Conservation (phyloP, 306 rosid species). For the Vigna unguiculata region DNA sequence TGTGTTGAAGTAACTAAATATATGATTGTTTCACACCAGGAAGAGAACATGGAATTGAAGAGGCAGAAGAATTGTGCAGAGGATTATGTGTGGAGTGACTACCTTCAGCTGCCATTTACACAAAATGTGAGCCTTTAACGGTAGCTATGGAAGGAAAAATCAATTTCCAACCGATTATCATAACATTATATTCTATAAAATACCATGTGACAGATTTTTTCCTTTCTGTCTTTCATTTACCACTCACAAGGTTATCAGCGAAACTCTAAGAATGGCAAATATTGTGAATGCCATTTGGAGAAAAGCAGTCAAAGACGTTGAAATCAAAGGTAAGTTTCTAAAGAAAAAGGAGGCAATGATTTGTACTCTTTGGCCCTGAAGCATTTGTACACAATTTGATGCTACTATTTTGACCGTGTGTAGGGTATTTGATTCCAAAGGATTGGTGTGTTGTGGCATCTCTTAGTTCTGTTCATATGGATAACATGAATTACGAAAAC, state of each 20-base stretch:
- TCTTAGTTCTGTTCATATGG: constrained; percentile 84
- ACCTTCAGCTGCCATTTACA: constrained; percentile 78
- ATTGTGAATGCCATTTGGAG: constrained; percentile 96
- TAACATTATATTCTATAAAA: neutral
- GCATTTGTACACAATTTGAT: neutral
- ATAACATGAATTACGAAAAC: constrained; percentile 63
- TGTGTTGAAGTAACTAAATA: neutral
- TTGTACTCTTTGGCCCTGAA: neutral
- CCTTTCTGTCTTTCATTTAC: constrained; percentile 18
- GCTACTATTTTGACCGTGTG: neutral
- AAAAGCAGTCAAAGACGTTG: constrained; percentile 76
- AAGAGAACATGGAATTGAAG: constrained; percentile 85
- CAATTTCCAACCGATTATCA: neutral
- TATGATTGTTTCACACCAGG: constrained; percentile 53
- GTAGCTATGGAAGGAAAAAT: neutral
- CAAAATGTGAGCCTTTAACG: constrained; percentile 69
- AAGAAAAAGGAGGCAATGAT: neutral
- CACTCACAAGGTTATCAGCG: constrained; percentile 72
- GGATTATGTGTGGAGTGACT: constrained; percentile 76
- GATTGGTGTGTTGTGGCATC: constrained; percentile 83
- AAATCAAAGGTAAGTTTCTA: constrained; percentile 64
- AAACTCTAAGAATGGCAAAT: constrained; percentile 92
- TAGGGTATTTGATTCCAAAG: constrained; percentile 80
- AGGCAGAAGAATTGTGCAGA: constrained; percentile 54
- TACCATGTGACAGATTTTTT: neutral